phyloP scores from a whole-genome alignment of 768 basidiomycete species.

The Naganishia kalamii region DNA sequence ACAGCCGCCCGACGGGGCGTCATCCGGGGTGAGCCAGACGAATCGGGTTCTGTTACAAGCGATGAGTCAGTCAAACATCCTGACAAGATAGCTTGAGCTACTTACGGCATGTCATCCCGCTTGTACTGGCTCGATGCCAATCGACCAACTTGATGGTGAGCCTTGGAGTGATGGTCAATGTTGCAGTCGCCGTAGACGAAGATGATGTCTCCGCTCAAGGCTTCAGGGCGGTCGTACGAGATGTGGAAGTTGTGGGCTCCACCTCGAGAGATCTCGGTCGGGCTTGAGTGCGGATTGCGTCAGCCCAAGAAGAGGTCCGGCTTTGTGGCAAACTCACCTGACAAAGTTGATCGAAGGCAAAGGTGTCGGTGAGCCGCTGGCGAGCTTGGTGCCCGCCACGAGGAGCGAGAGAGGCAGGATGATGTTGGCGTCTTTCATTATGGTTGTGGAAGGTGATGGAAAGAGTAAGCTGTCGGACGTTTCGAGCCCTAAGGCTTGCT shows the following conservation, averaged over 20 bases:
- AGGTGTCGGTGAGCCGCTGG: constrained; percentile 8
- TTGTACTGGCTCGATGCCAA: constrained; percentile 15
- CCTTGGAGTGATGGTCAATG: constrained; percentile 14
- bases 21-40: constrained; percentile 25
- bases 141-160: constrained; percentile 12
- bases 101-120: constrained; percentile 20
- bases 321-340: background rate
- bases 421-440: constrained; percentile 16
- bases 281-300: background rate
- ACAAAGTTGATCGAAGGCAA: constrained; percentile 10
- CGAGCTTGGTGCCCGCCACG: background rate
- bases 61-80: background rate
- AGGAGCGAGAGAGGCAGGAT: background rate
- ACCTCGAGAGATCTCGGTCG: background rate
- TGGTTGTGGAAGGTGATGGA: background rate
- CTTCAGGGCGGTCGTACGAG: constrained; percentile 14
- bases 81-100: background rate
- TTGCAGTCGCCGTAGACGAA: constrained; percentile 17
- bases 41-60: constrained; percentile 15
- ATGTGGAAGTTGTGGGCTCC: constrained; percentile 19
- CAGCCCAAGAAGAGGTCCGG: background rate
- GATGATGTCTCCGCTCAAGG: constrained; percentile 16
- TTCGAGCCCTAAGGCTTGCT: background rate
- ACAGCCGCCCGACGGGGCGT: constrained; percentile 24
- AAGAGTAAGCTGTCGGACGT: background rate